Conservation (phyloP, 148 eudicot genomes). For the Camellia lanceoleosa region DNA sequence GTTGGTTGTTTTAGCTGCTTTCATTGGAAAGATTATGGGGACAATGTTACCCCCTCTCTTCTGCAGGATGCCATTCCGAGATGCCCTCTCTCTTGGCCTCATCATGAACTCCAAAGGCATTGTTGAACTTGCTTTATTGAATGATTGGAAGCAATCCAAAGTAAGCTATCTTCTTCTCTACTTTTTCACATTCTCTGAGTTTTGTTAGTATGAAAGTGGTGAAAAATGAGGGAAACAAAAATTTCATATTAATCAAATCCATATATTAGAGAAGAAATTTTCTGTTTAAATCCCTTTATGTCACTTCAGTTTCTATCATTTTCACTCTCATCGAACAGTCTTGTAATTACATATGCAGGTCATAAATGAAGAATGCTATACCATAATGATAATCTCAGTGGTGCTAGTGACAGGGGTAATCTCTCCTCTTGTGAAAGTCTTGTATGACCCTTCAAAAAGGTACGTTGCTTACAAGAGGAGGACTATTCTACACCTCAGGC, state of each 20-base stretch:
- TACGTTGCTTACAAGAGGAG: slow-evolving; percentile 39
- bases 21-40: slow-evolving; percentile 29
- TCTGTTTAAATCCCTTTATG: no score
- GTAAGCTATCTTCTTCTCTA: slow-evolving; percentile 27
- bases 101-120: slow-evolving; percentile 64
- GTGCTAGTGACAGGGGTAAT: slow-evolving; percentile 34
- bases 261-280: no score
- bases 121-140: slow-evolving; percentile 36
- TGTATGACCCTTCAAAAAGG: slow-evolving; percentile 59
- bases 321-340: no score
- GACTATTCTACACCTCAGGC: slow-evolving; percentile 33
- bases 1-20: slow-evolving; percentile 24
- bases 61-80: slow-evolving; percentile 29
- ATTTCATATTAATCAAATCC: no score
- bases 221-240: no score
- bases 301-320: no score
- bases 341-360: slow-evolving; percentile 29
- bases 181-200: neutral
- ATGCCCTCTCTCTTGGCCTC: slow-evolving; percentile 47
- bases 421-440: slow-evolving; percentile 26
- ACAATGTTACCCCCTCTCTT: slow-evolving; percentile 37
- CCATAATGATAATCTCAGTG: slow-evolving; percentile 44
- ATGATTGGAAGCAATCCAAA: slow-evolving; percentile 20
- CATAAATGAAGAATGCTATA: slow-evolving; percentile 40
- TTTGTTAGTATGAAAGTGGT: no score